Evolutionary conservation across 768 basidiomycete species (phyloP).

Genomic region (Suillus occidentalis): DNA sequence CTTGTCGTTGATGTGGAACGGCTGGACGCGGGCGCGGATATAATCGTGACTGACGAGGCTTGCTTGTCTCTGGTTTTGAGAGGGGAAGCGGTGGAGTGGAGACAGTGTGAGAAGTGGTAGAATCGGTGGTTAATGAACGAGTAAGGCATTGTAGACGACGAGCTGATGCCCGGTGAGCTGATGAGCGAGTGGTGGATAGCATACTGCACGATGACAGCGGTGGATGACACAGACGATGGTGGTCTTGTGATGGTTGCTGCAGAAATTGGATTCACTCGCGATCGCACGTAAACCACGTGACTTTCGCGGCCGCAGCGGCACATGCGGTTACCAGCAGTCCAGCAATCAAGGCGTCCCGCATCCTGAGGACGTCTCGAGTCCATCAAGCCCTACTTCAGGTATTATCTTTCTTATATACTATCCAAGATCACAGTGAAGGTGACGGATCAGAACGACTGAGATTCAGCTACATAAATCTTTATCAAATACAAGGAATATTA

Average conservation of each 20-base stretch:
- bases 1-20: conserved; percentile 24
- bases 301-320: background rate
- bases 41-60: conserved; percentile 37
- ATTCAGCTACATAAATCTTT: too few relatives aligned
- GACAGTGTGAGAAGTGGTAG: conserved; percentile 22
- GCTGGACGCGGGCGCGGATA: conserved; percentile 44
- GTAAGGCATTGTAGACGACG: conserved; percentile 18
- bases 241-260: background rate
- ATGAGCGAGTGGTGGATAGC: conserved; percentile 20
- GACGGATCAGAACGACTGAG: too few relatives aligned
- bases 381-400: too few relatives aligned
- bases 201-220: conserved; percentile 19
- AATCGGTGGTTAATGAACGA: conserved; percentile 29
- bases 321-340: background rate
- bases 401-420: too few relatives aligned
- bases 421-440: too few relatives aligned
- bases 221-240: background rate
- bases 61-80: conserved; percentile 27
- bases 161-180: conserved; percentile 12
- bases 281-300: background rate
- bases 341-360: background rate
- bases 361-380: too few relatives aligned
- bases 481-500: too few relatives aligned
- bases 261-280: background rate
- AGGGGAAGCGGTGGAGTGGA: conserved; percentile 31